Base-by-base conservation (phyloP, 1,284 basidiomycete genomes). In the Ganoderma boninense region DNA sequence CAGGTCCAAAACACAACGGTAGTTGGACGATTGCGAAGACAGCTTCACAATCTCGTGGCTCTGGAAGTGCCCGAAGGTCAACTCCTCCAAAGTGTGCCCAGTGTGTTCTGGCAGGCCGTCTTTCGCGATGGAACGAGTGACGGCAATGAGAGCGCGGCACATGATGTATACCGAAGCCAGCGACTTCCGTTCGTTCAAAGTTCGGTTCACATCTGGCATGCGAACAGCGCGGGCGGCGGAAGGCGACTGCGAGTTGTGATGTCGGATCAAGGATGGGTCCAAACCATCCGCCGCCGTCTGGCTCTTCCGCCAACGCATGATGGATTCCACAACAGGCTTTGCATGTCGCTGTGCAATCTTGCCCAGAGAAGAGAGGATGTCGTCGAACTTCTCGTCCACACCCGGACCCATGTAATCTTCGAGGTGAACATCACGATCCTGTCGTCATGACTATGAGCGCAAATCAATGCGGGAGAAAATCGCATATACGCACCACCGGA, bases 91-190 rank as follows among this genome's bases (percentile, higher is more conserved):
- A 46, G 85, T 90, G 78, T 92, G 89, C 0, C 95, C 96, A 69
- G 95, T 83, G 0, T 89, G 84, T 62, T 96, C 95, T 13, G 91
- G 91, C 2, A 97, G 83, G 0, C 90, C 90, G 73, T 95, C 94
- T 76, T 91, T 92, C 1, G 91, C 86, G 26, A 94, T 87, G 18
- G 87, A 84, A 64, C 92, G 89, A 61, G 97, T 87, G 18, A 97
- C 89, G 2, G 89, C 90, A 38, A 96, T 90, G 38, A 97, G 85
- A 0, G 94, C 92, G 62, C 96, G 89, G 78, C 95, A 96, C 88
- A 95, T 92, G 76, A 97, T 90, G 79, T 96, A 97, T 49, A 94
- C 92, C 1, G 94, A 91, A 4, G 94, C 92, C 3, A 96, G 86
- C 63, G 89, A 87, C 82, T 95, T 93, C n/a, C 95, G 89, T 77